Base-by-base conservation (phyloP, 768 basidiomycete species). In the Neoboletus magnificus region DNA sequence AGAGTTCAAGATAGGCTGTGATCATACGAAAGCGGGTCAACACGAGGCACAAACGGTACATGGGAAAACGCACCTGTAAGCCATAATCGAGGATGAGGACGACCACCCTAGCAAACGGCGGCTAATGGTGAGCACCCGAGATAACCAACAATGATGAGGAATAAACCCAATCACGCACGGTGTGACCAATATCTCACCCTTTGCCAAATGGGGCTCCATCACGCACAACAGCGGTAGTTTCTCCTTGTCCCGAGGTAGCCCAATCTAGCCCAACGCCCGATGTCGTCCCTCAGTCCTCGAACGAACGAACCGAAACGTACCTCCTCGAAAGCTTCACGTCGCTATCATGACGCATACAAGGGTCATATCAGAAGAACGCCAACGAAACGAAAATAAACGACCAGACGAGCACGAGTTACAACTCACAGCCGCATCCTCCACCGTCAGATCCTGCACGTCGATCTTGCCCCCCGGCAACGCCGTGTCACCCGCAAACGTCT, bases 291-390 rank as follows among this genome's bases (percentile, higher is more conserved):
- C n/a, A 39, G 18, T 30, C 5, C 32, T 16, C 1, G 15, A 0
- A 9, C n/a, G 5, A 8, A 41, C 4, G 36, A 44, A 4, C 7
- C 9, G 1, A 9, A 20, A 39, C 69, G 8, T 52, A 92, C 93
- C 82, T 96, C 93, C 71, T 96, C 93, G 55, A 83, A 93, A 0
- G 93, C 92, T 74, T 95, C 93, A 41, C 93, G 79, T 51, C 93
- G 75, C 92, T 93, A 47, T 11, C 27, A 27, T 5, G 27, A 27
- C 27, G 20, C 25, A 37, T 9, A 20, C 33, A 36, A 4, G 18
- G 2, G 54, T 39, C 8, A 30, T 20, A 22, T 56, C 37, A 46
- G 37, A 25, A 25, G 18, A 1, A 23, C 30, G 11, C 5, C 23
- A 16, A 30, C 12, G 10, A 6, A 15, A 37, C 12, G 1, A 25